Conservation (phyloP, 495 filamentous ascomycete species). For the Bombardia bombarda region DNA sequence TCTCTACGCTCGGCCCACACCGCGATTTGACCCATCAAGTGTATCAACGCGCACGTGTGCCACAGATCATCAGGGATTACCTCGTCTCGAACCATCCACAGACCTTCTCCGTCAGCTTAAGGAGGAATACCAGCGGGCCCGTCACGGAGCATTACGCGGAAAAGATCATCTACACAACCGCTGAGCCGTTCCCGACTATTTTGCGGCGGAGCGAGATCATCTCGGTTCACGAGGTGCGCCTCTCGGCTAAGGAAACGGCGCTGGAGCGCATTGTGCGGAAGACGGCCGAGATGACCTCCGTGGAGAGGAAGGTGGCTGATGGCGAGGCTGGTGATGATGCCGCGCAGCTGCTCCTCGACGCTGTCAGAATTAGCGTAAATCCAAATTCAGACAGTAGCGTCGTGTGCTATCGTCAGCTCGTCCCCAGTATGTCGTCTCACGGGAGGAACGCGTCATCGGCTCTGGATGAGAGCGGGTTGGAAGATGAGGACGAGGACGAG, state of each 20-base stretch:
- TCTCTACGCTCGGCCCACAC: constrained; percentile 71
- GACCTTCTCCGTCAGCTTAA: constrained; percentile 64
- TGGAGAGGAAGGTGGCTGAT: constrained; percentile 68
- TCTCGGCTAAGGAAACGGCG: constrained; percentile 76
- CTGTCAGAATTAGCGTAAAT: constrained; percentile 65
- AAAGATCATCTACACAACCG: constrained; percentile 78
- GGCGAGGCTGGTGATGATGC: constrained; percentile 59
- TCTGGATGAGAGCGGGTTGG: constrained; percentile 30
- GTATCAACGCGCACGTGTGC: constrained; percentile 78
- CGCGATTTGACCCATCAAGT: constrained; percentile 80
- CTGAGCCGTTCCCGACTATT: constrained; percentile 86
- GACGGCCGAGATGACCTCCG: constrained; percentile 67
- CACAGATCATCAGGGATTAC: constrained; percentile 73
- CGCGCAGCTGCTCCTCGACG: constrained; percentile 56
- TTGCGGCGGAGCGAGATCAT: constrained; percentile 82
- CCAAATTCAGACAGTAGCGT: constrained; percentile 60
- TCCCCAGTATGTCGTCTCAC: constrained; percentile 41
- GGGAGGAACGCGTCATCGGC: constrained; percentile 39
- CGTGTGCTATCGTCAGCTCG: constrained; percentile 62
- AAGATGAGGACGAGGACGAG: constrained; percentile 33
- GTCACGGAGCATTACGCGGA: constrained; percentile 69
- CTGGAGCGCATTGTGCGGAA: constrained; percentile 88
- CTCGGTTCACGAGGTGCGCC: constrained; percentile 46
- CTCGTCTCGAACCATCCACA: constrained; percentile 66
- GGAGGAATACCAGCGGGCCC: constrained; percentile 55